Base-by-base conservation (phyloP, 106 monocot species). In the Gastrodia elata region DNA sequence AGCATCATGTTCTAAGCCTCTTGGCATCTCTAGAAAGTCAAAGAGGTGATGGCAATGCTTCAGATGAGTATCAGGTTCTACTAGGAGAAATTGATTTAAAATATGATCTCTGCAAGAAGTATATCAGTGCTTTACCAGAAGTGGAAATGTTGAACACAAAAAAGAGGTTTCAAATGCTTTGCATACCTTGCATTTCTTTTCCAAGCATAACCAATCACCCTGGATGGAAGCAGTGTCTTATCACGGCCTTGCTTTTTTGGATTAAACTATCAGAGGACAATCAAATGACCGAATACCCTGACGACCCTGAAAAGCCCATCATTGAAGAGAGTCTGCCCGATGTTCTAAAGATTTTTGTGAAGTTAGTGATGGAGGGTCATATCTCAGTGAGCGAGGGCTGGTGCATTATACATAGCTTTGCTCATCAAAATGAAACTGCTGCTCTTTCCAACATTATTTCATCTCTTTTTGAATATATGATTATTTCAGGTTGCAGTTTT, bases 401-500 rank as follows among this genome's bases (percentile, higher is more conserved):
- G 97, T 73, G 78, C 68, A 78, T 71, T 20, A 16, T 97, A 41
- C 78, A 70, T 38, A n/a, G 42, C 49, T 93, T 80, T 72, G 64
- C 35, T 46, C 71, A 83, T 75, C 26, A 67, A 65, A 72, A 80
- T 40, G 64, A 81, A 46, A 18, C 32, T 14, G 69, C 48, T 68
- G 75, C 74, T 52, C 71, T 83, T 40, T 30, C 65, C 35, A 83
- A 87, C 18, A 59, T 78, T n/a, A n/a, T n/a, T 16, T 74, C 81
- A 71, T 49, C 20, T 52, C 88, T 97, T 44, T 83, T 77, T 27
- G 58, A 75, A 83, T 74, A 81, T 16, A 88, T 93, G 88, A 74
- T 93, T 59, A 80, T 90, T 56, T 84, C 97, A 0, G 90, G 90
- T 8, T 90, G 90, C 80, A 71, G 74, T 52, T 92, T 87, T 77